phyloP scores from a whole-genome alignment of 2,329 filamentous ascomycete species.

The Alternaria sp. region DNA sequence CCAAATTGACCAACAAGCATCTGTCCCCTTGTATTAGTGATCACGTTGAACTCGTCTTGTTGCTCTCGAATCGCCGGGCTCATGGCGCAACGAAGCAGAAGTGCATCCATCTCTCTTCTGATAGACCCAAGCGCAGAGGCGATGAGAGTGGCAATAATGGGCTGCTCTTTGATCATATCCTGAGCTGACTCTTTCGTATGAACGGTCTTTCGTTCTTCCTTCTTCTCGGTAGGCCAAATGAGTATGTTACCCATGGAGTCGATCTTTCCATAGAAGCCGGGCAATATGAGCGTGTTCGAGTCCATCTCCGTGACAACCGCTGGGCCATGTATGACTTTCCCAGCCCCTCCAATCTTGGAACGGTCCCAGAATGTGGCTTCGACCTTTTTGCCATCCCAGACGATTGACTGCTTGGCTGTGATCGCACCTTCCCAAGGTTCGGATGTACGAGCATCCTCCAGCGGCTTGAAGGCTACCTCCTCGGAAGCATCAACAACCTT shows the following conservation, averaged over 20 bases:
- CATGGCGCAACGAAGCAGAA: slow-evolving; percentile 63
- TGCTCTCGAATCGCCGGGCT: slow-evolving; percentile 62
- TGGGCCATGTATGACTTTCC: slow-evolving; percentile 55
- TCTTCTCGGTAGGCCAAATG: slow-evolving; percentile 53
- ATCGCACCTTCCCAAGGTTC: slow-evolving; percentile 51
- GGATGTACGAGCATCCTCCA: slow-evolving; percentile 35
- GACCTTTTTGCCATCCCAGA: slow-evolving; percentile 52
- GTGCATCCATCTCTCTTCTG: slow-evolving; percentile 61
- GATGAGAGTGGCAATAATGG: slow-evolving; percentile 57
- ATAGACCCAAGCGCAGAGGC: slow-evolving; percentile 58
- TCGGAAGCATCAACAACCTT: slow-evolving; percentile 56
- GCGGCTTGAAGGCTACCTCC: slow-evolving; percentile 51
- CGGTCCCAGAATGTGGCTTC: slow-evolving; percentile 59
- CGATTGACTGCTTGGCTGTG: slow-evolving; percentile 52
- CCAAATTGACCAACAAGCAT: slow-evolving; percentile 64
- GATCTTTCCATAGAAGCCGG: slow-evolving; percentile 58
- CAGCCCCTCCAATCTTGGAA: slow-evolving; percentile 51
- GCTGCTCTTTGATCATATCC: slow-evolving; percentile 51
- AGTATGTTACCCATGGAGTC: slow-evolving; percentile 61
- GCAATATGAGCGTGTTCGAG: slow-evolving; percentile 61
- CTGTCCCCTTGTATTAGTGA: slow-evolving; percentile 58
- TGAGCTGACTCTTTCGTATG: slow-evolving; percentile 52
- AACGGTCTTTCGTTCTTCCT: slow-evolving; percentile 31
- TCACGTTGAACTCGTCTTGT: slow-evolving; percentile 64
- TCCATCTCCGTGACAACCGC: slow-evolving; percentile 62